Conservation (phyloP, 1,139 yeast genomes). For the Scheffersomyces lignicola region DNA sequence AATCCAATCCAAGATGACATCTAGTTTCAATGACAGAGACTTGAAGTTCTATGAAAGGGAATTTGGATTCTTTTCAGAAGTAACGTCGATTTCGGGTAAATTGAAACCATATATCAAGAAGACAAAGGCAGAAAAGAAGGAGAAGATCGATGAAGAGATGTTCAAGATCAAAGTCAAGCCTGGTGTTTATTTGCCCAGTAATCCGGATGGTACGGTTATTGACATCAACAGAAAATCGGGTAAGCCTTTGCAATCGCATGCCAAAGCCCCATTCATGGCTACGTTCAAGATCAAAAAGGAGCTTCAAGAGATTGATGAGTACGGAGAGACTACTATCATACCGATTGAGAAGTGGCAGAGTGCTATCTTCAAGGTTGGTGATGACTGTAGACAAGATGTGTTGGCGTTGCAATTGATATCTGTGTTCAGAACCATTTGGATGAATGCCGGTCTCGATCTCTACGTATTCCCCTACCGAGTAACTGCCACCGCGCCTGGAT, state of each 20-base stretch:
- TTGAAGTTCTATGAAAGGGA: slow-evolving; percentile 73
- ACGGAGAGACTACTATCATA: slow-evolving; percentile 33
- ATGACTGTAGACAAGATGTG: slow-evolving; percentile 97
- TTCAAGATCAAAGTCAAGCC: slow-evolving; percentile 70
- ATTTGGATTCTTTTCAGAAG: slow-evolving; percentile 86
- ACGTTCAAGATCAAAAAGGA: slow-evolving; percentile 80
- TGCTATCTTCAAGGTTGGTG: slow-evolving; percentile 98
- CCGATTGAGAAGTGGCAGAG: slow-evolving; percentile 76
- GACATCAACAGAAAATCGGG: slow-evolving; percentile 94
- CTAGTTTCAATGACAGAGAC: slow-evolving; percentile 60
- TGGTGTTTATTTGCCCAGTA: slow-evolving; percentile 92
- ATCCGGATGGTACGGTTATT: slow-evolving; percentile 92
- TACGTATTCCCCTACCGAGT: slow-evolving; percentile 93
- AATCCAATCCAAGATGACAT: slow-evolving; percentile 67
- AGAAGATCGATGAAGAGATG: slow-evolving; percentile 96
- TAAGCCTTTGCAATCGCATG: slow-evolving; percentile 96
- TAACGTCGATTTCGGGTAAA: slow-evolving; percentile 91
- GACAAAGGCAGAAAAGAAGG: slow-evolving; percentile 93
- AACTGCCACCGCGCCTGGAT: slow-evolving; percentile 98
- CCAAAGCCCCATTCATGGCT: slow-evolving; percentile 98
- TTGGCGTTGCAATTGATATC: slow-evolving; percentile 90
- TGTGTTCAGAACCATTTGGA: slow-evolving; percentile 89
- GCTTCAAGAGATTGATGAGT: slow-evolving; percentile 39
- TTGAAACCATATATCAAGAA: slow-evolving; percentile 91
- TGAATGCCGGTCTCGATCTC: slow-evolving; percentile 80